Evolutionary conservation across 495 filamentous ascomycete genomes (phyloP).

Genomic region (Aspergillus mulundensis): DNA sequence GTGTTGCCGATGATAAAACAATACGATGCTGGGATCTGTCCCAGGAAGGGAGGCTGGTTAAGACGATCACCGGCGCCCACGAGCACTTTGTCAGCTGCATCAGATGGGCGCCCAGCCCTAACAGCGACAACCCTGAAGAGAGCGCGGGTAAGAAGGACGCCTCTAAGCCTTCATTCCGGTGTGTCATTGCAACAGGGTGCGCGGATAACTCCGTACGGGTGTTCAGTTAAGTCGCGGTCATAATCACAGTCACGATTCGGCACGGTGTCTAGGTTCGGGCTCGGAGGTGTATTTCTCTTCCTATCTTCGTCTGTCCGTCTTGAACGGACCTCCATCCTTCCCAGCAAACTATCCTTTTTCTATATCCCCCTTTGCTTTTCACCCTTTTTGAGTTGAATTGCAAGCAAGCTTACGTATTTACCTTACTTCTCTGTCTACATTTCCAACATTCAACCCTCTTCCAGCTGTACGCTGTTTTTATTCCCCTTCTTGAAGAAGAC

Average conservation of each 20-base stretch:
- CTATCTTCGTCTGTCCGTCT: not conserved
- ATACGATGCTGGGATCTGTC: constrained; percentile 91
- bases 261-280: not conserved
- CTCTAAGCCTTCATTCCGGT: constrained; percentile 46
- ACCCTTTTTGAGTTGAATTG: not conserved
- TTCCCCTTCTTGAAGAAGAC: not conserved
- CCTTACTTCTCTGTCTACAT: not conserved
- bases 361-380: not conserved
- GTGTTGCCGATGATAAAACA: constrained; percentile 85
- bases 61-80: constrained; percentile 71
- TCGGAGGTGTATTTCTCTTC: not conserved
- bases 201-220: constrained; percentile 15
- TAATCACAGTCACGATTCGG: not conserved
- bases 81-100: constrained; percentile 85
- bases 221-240: constrained; percentile 3
- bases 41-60: constrained; percentile 88
- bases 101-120: constrained; percentile 72
- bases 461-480: not conserved
- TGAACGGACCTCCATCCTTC: not conserved
- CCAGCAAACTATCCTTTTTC: not conserved
- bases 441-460: not conserved
- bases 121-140: constrained; percentile 48
- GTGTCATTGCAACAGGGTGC: constrained; percentile 61
- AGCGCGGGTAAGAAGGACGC: not conserved
- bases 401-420: not conserved